Conservation (phyloP, 306 rosid genomes). For the Citrullus colocynthis region DNA sequence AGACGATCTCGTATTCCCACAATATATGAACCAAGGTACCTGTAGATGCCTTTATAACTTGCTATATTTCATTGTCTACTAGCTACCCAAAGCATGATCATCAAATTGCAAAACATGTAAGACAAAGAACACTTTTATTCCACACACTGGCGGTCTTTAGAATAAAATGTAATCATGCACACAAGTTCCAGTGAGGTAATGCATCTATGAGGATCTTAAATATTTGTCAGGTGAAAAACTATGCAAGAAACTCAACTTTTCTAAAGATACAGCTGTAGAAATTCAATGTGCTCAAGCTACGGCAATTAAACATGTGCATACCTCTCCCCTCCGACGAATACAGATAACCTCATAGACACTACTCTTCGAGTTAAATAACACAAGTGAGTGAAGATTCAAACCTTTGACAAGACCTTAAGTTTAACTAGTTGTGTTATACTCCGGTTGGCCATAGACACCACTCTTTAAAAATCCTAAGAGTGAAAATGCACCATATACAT, state of each 20-base stretch:
- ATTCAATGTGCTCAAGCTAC: background rate
- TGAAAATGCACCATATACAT: background rate
- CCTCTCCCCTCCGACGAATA: background rate
- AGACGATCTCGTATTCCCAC: background rate
- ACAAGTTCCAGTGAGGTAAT: background rate
- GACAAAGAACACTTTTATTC: background rate
- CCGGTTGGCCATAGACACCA: background rate
- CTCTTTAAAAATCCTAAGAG: background rate
- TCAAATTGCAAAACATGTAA: background rate
- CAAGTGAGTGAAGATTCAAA: background rate
- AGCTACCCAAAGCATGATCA: background rate
- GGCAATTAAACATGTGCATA: background rate
- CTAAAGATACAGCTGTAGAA: background rate
- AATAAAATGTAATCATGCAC: background rate
- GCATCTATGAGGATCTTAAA: background rate
- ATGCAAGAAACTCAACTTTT: slow-evolving; percentile 1
- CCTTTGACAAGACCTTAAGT: background rate
- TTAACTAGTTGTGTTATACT: background rate
- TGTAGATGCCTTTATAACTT: background rate
- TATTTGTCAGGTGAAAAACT: background rate
- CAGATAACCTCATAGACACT: background rate
- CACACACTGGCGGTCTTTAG: background rate
- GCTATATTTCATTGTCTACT: background rate
- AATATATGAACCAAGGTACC: background rate
- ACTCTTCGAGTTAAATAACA: background rate